Conservation (phyloP, 257 asterid species). For the Solanum chiquidenum region DNA sequence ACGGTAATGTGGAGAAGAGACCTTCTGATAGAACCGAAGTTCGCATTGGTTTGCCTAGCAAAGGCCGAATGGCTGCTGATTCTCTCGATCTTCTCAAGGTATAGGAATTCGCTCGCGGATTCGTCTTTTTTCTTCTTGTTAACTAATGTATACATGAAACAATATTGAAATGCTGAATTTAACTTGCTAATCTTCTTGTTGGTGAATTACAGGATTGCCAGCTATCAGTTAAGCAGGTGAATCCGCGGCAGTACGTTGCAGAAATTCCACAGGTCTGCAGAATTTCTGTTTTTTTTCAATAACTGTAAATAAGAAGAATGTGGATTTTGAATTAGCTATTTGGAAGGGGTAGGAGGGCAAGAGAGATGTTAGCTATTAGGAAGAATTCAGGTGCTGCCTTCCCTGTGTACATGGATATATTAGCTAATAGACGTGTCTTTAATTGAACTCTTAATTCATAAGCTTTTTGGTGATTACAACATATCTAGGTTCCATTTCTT, state of each 20-base stretch:
- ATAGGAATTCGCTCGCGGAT: neutral
- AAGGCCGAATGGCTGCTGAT: conserved; percentile 95
- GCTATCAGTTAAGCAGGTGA: conserved; percentile 92
- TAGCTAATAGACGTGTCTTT: neutral
- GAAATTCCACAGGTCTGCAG: conserved; percentile 77
- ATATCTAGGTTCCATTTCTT: neutral
- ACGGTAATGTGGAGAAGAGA: conserved; percentile 29
- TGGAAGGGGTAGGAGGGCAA: neutral
- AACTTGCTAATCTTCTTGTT: neutral
- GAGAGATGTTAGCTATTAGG: neutral
- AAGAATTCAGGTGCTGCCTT: neutral
- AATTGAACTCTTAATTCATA: neutral
- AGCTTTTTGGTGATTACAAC: neutral
- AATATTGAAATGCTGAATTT: neutral
- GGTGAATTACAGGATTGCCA: conserved; percentile 61
- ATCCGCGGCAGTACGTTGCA: conserved; percentile 96
- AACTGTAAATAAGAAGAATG: neutral
- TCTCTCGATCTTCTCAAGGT: conserved; percentile 91
- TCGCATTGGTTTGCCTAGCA: conserved; percentile 97
- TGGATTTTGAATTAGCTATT: neutral
- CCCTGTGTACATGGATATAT: neutral
- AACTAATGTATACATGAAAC: neutral
- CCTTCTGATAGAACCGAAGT: conserved; percentile 43
- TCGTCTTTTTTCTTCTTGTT: neutral
- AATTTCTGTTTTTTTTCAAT: neutral